Conservation (phyloP, 441 rosid species). For the Gossypium trilobum region DNA sequence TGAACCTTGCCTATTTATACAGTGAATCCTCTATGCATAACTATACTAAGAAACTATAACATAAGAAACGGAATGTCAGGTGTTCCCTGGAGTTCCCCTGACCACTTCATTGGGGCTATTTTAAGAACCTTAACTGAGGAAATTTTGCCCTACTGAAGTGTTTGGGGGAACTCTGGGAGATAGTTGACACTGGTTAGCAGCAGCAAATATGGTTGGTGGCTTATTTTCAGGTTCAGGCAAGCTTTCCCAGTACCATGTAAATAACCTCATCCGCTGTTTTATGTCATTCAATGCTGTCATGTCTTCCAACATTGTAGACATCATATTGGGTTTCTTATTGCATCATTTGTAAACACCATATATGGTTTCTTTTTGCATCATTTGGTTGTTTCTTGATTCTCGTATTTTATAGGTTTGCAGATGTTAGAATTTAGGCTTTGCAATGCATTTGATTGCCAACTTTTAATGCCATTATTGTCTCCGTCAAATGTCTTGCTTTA, state of each 20-base stretch:
- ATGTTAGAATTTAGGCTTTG: no score
- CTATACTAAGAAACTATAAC: background rate
- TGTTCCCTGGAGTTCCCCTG: constrained; percentile 38
- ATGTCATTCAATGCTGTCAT: background rate
- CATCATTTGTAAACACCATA: background rate
- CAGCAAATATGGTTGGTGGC: background rate
- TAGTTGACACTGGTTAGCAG: constrained; percentile 15
- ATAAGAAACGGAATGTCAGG: constrained; percentile 8
- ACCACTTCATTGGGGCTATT: constrained; percentile 36
- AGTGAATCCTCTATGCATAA: background rate
- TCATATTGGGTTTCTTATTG: background rate
- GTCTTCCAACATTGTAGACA: background rate
- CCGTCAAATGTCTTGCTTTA: no score
- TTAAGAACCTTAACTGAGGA: constrained; percentile 26
- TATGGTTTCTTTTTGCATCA: no score
- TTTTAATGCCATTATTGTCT: no score
- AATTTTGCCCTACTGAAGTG: constrained; percentile 31
- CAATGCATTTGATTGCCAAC: no score
- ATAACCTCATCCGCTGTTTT: background rate
- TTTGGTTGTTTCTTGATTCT: background rate
- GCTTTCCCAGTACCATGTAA: background rate
- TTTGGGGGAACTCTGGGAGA: constrained; percentile 32
- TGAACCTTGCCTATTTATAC: constrained; percentile 2
- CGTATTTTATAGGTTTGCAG: no score
- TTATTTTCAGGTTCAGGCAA: background rate